Base-by-base conservation (phyloP, 2,329 filamentous ascomycete genomes). In the Colletotrichum sp. region DNA sequence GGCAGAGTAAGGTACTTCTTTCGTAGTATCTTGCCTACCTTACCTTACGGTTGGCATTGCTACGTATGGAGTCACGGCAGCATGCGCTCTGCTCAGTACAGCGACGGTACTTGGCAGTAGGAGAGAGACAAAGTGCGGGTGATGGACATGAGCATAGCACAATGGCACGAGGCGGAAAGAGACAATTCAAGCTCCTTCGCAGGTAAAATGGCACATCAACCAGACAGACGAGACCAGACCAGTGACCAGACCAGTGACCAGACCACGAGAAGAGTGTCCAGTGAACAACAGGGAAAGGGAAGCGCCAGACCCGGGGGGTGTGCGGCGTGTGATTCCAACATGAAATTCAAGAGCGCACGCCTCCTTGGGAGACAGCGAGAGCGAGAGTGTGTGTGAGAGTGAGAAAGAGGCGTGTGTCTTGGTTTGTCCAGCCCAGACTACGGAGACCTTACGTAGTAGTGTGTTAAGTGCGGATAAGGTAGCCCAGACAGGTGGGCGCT, bases 401-500 rank as follows among this genome's bases (percentile, higher is more conserved):
- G 43, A 47, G n/a, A 47, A 21, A 47, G n/a, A 21, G 18, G 43
- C n/a, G 43, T 47, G 21, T 68, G 66, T 68, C 66, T 68, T 61
- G 66, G 16, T 27, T 59, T 43, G 55, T 47, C 66, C 66, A 61
- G 66, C 54, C 54, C 55, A 61, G 66, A 61, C 66, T 21, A 62
- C 59, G 71, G 67, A 73, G 58, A 70, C 71, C 61, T 73, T 73
- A 73, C 71, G 71, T 73, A 70, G 71, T 63, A 62, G 66, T 70
- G 51, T 70, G 34, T 55, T 68, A 43, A 73, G 63, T 70, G 61
- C 61, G 61, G 67, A 70, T 66, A 70, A 73, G 67, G 66, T 63
- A 71, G 38, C 36, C 62, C 36, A 65, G 47, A 43, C 47, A 43
- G 62, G 62, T 68, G 66, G 66, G 66, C 66, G 66, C 55, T 59